Evolutionary conservation across 31 red algal genomes (phyloP), one percentile per base, ranked within the genome.

Genomic region (Asparagopsis taxiformis): DNA sequence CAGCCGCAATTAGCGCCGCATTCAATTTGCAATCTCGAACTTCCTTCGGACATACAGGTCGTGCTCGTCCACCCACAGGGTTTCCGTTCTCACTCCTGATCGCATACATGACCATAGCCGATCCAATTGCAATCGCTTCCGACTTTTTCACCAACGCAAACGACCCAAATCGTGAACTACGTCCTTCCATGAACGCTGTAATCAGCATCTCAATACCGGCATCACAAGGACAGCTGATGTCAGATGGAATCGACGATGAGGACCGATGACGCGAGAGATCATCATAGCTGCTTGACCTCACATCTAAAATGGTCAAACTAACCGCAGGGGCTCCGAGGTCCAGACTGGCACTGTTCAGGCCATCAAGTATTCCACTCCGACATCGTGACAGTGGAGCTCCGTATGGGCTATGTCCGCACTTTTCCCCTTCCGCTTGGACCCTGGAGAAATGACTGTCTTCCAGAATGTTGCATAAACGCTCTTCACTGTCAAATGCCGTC

Each of bases 111-210:
- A 91, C 64, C 19, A 83, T 51, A 38, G 87, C 55, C 0, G 87
- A 74, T 31, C 87, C 87, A 64, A 91, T 91, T 6, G 79, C 87
- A 31, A 83, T 59, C 2, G 87, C 87, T 60, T 91, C 87, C 7
- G 71, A 53, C 70, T 75, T 72, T 54, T 91, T 91, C 32, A 91
- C 87, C 24, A 83, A 61, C 2, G 87, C 71, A 58, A 77, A 83
- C 29, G 77, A 71, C 7, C 87, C 87, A 63, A 91, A 91, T 34
- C 87, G 19, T 39, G 77, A 76, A 15, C 60, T 56, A 30, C 79
- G 57, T 15, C 65, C 76, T 44, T 83, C 87, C 87, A 91, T 91
- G 50, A 91, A 91, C 13, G 77, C 54, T 30, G 55, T 61, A 24
- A 91, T 77, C 37, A 91, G 65, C 20, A 34, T 35, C 46, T 91